These are phyloP conservation scores for Paralagenidium karlingii DNA, from an alignment of 352 stramenopile genomes.

Conservation along the genomic window DNA sequence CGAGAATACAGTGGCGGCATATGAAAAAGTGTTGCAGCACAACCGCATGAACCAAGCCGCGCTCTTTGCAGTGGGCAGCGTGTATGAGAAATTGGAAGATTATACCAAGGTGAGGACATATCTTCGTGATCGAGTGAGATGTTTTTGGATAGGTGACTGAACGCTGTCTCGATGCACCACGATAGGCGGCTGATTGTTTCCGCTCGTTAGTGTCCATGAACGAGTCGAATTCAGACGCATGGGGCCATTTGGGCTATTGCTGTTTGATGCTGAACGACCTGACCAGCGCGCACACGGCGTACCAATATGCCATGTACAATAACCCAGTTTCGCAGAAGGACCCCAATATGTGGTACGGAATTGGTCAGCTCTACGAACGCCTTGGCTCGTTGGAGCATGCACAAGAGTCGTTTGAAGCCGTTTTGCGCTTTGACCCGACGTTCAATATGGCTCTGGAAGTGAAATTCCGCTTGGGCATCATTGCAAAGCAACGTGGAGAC, in stretches of 20 bases:
- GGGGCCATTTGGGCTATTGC: conserved; percentile 78
- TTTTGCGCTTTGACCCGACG: conserved; percentile 73
- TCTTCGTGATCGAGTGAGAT: background rate
- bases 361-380: conserved; percentile 77
- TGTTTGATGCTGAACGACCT: conserved; percentile 86
- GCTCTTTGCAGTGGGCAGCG: conserved; percentile 74
- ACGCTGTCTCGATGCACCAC: background rate
- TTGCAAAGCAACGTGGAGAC: conserved; percentile 72
- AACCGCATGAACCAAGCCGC: conserved; percentile 75
- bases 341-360: conserved; percentile 81
- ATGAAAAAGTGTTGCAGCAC: conserved; percentile 81
- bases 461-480: conserved; percentile 78
- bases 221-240: conserved; percentile 75
- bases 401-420: conserved; percentile 75
- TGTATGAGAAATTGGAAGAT: conserved; percentile 80
- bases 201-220: conserved; percentile 73
- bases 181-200: conserved; percentile 65
- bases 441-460: conserved; percentile 83
- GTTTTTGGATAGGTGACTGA: background rate
- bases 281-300: conserved; percentile 73
- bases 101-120: conserved; percentile 74
- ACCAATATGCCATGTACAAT: conserved; percentile 86
- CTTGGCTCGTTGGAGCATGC: conserved; percentile 73
- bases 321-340: conserved; percentile 81
- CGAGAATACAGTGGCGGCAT: conserved; percentile 79